Base-by-base conservation (phyloP, 306 rosid species). In the Clitoria ternatea region DNA sequence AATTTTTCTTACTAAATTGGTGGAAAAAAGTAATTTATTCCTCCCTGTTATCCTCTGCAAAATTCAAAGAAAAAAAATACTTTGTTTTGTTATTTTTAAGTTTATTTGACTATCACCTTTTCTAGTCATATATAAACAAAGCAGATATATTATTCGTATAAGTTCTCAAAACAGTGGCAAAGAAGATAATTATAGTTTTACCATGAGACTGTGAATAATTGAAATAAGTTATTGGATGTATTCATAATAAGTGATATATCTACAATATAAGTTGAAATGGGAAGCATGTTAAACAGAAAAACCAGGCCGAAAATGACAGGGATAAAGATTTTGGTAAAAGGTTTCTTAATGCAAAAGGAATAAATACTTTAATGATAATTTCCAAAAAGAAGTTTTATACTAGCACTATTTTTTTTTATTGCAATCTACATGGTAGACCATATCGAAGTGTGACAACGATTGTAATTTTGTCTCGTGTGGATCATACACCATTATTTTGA, bases 381-480 rank as follows among this genome's bases (percentile, higher is more conserved):
- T 44, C 2, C 1, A 20, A 42, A 52, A 37, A 48, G 29, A n/a
- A 13, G 26, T 19, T 20, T 10, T 4, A n/a, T n/a, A n/a, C n/a
- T 36, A 35, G 17, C n/a, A n/a, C n/a, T n/a, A 32, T 20, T 18
- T 22, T 49, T 9, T 61, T 66, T 8, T 27, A 50, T 54, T 30
- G 18, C 29, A 39, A 37, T 77, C 30, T 50, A 43, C 66, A 40
- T 42, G 23, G 48, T 54, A 70, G 77, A 78, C 73, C 63, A 49
- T 15, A 45, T 35, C 1, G 37, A 45, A 62, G 63, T 61, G 78
- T 71, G 82, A 54, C 73, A 64, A 35, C 23, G 63, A 78, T 45
- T 23, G 60, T 55, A 33, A 64, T 76, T 71, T 77, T 77, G 72
- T 77, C 73, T 77, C 62, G 61, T 32, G 39, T 42, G 33, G 30